Evolutionary conservation across 768 basidiomycete species (phyloP), one percentile per base, ranked within the genome.

Genomic region (Tylopilus subfusipes): DNA sequence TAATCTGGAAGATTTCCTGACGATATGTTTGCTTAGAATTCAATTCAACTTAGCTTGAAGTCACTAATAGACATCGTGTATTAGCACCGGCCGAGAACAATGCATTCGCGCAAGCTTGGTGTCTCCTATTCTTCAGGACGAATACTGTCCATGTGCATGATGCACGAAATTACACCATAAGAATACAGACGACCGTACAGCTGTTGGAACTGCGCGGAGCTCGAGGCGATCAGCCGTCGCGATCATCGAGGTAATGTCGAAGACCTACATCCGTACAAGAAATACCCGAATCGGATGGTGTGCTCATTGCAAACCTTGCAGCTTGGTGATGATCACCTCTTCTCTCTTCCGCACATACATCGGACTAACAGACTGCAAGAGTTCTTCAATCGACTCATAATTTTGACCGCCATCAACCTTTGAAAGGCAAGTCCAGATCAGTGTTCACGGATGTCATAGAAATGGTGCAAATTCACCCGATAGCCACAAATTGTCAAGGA

Each of bases 341-440:
- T 79, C 77, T 53, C 73, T 72, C 58, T 71, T 78, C 56, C 68
- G 68, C 43, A 66, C 67, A 61, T 84, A 88, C 59, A 76, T 66
- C n/a, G 76, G 74, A 65, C 87, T 89, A 49, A 75, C 63, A 16
- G 76, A 72, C 47, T 75, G 73, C 31, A 90, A 73, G 25, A 88
- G 73, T 29, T 73, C 75, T 46, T 88, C 87, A 19, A 88, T 63
- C 19, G 78, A 79, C 68, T 90, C 87, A 53, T 79, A 82, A 10
- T 68, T 67, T 53, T 59, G 56, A 42, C 68, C 65, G 30, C 27
- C 62, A 38, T 68, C 65, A 31, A 62, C 30, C 70, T 68, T 58
- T 50, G 47, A 54, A 52, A 59, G 53, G 50, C 49, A 60, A 44
- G 13, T 31, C 53, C 29, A 29, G 42, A 47, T 65, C 46, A 60